Conservation (phyloP, 139 green algal species). For the Micractinium conductrix region DNA sequence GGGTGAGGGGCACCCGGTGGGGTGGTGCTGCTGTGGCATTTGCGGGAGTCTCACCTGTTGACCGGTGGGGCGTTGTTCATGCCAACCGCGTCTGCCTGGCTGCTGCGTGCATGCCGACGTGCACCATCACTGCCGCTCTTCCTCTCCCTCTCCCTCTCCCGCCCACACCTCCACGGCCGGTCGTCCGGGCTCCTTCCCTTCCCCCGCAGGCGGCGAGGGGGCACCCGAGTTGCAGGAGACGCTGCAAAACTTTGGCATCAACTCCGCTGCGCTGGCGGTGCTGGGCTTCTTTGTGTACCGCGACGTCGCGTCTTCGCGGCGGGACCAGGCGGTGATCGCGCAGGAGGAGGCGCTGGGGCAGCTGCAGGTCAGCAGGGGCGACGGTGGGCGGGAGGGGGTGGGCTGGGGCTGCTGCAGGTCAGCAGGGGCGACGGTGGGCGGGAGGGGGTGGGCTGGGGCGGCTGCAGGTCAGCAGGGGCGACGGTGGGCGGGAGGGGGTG, state of each 20-base stretch:
- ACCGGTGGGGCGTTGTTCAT: no score
- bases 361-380: constrained; percentile 69
- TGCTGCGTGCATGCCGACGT: no score
- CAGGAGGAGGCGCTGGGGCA: constrained; percentile 83
- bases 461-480: constrained; percentile 69
- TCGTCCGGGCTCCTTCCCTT: not conserved
- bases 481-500: constrained; percentile 74
- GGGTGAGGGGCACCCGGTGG: constrained; percentile 50
- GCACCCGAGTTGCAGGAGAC: constrained; percentile 78
- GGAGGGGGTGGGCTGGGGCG: constrained; percentile 83
- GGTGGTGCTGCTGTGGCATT: not conserved
- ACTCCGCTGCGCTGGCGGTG: constrained; percentile 63
- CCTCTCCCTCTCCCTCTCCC: not conserved
- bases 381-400: constrained; percentile 74
- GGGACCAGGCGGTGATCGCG: constrained; percentile 58
- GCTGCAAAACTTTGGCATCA: constrained; percentile 88
- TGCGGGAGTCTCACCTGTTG: no score
- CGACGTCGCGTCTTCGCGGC: constrained; percentile 66
- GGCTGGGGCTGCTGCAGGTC: constrained; percentile 81
- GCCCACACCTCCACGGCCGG: not conserved
- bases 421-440: constrained; percentile 8
- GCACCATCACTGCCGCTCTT: not conserved
- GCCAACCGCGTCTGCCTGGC: no score
- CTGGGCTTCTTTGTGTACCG: constrained; percentile 78
- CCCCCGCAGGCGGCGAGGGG: constrained; percentile 62